Evolutionary conservation across 78 protist genomes (phyloP), one percentile per base, ranked within the genome.

Genomic region (Trichosphaerium sp.): DNA sequence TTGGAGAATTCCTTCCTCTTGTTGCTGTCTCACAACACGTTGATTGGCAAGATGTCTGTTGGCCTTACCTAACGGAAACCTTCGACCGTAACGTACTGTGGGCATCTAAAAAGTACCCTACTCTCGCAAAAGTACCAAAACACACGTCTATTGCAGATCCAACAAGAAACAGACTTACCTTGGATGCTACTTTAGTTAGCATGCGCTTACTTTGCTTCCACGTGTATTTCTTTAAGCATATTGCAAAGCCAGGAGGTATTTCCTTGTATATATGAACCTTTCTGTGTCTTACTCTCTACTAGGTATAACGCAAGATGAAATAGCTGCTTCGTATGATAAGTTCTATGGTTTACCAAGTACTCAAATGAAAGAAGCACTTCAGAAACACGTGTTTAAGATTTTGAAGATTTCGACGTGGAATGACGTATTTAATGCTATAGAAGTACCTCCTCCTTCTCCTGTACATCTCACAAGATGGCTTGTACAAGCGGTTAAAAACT

Each of bases 71-170:
- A n/a, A 26, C n/a, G n/a, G 61, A 56, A 34, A 56, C 32, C 54
- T 14, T 56, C 61, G 61, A 56, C 61, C n/a, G 61, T 14, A 56
- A 56, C 61, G 61, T 56, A n/a, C 61, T 56, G 32, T 56, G 61
- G 61, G 26, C 12, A 26, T 15, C 26, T 14, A 56, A 56, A 14
- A 14, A 12, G 32, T 56, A 28, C 61, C 61, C 61, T 26, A n/a
- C n/a, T 26, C 32, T 56, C 61, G 51, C 21, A n/a, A n/a, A 47
- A n/a, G 32, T 21, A 21, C 21, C 51, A 47, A 47, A 47, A n/a
- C 51, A n/a, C 32, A 21, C 51, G 21, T 21, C 21, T 47, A 21
- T 21, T 47, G 51, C 51, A n/a, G 49, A 21, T 15, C 49, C 49
- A n/a, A n/a, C n/a, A n/a, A n/a, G n/a, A n/a, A n/a, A n/a, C n/a